phyloP scores from a whole-genome alignment of 2,329 filamentous ascomycete genomes.

The Ampelomyces quisqualis region DNA sequence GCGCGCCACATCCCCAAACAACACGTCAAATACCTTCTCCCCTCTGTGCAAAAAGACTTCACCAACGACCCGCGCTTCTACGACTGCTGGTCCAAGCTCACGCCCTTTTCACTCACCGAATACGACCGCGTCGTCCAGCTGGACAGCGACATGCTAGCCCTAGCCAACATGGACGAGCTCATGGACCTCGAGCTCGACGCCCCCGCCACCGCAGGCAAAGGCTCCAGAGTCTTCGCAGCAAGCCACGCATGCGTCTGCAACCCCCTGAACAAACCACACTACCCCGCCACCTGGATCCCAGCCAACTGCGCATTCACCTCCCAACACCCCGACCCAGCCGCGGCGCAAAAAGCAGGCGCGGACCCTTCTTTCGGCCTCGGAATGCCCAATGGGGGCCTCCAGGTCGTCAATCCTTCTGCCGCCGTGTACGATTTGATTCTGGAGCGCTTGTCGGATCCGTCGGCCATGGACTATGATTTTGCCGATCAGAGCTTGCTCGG shows the following conservation, averaged over 20 bases:
- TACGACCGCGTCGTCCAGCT: conserved; percentile 80
- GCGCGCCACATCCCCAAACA: conserved; percentile 68
- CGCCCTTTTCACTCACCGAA: conserved; percentile 72
- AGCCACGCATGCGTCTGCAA: conserved; percentile 86
- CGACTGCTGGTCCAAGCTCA: conserved; percentile 87
- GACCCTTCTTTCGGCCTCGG: conserved; percentile 53
- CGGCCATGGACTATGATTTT: conserved; percentile 58
- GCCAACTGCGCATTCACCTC: conserved; percentile 63
- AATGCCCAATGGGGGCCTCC: conserved; percentile 62
- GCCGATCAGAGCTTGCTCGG: conserved; percentile 60
- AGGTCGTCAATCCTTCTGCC: conserved; percentile 61
- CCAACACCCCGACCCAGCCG: conserved; percentile 54
- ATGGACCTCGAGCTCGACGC: conserved; percentile 77
- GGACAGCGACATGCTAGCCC: conserved; percentile 84
- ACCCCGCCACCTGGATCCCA: conserved; percentile 69
- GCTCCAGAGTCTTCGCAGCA: conserved; percentile 73
- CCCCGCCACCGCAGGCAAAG: conserved; percentile 53
- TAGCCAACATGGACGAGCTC: conserved; percentile 86
- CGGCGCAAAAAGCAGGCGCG: conserved; percentile 56
- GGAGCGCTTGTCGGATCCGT: conserved; percentile 48
- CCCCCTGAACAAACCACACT: conserved; percentile 74
- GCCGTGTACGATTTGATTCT: conserved; percentile 56
- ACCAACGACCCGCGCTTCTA: conserved; percentile 79
- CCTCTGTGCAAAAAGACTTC: conserved; percentile 66
- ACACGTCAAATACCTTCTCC: conserved; percentile 71